Base-by-base conservation (phyloP, 2,329 filamentous ascomycete genomes). In the Epichloe elymi region DNA sequence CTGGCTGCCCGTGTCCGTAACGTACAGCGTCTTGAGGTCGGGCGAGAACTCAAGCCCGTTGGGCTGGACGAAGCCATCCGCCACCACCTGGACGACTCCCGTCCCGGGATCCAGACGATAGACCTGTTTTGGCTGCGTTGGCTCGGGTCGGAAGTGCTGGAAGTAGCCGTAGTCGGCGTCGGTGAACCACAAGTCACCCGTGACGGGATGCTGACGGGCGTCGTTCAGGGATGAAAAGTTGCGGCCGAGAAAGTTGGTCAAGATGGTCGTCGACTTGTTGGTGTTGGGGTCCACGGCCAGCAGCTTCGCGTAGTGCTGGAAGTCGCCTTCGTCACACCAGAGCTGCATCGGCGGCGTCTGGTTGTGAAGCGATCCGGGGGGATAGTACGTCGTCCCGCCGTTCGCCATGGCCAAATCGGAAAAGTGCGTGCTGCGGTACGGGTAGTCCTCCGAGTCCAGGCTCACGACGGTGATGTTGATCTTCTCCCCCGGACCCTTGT, bases 111-210 rank as follows among this genome's bases (percentile, higher is more conserved):
- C 71, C 44, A 75, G 74, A 2, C 77, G 71, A 60, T 83, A 83
- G 0, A 82, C 76, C 57, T 83, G 79, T 52, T 74, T 75, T 4
- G 69, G 75, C 11, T 82, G 59, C 0, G 71, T 72, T 0, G 78
- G 78, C 5, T 61, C 55, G 0, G 74, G 74, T 0, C 79, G 70
- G 57, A 83, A 82, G 23, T 76, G 69, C 58, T 83, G 79, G 41
- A 76, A 67, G 53, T 70, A 76, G 3, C 78, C 80, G 55, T 83
- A 83, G 7, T 73, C 69, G 0, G 76, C 74, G 52, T 84, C 80
- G 1, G 79, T 83, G 57, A 84, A 83, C 67, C 80, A 84, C n/a
- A 83, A 65, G 26, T 78, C 72, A n/a, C 71, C 70, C 51, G 74
- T 80, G 11, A 63, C 60, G 33, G 78, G 70, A 55, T 81, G 72